Evolutionary conservation across 2,329 filamentous ascomycete species (phyloP), one percentile per base, ranked within the genome.

Genomic region (Alternaria gaisen): DNA sequence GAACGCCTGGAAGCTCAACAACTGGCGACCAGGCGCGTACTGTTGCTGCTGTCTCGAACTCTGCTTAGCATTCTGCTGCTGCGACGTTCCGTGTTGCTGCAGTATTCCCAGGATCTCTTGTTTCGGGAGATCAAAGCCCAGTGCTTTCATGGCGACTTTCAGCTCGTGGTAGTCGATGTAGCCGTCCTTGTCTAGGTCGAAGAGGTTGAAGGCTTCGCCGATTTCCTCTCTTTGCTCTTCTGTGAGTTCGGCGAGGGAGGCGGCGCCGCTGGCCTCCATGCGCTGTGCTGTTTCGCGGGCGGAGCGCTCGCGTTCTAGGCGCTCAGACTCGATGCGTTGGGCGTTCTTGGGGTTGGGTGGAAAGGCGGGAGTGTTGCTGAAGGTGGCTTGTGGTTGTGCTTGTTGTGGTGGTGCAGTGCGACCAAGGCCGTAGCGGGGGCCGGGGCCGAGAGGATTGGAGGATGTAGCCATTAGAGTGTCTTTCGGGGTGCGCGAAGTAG

Each of bases 151-250:
- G 62, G 94, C 93, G 81, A 98, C 95, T 80, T 95, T 94, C 78
- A 98, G 92, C 82, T 99, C 95, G 82, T 98, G 95, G 84, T 97
- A 98, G 83, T 98, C 94, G 76, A 99, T 92, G 80, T 91, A 89
- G 47, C 90, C 87, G 82, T 98, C 94, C 79, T 96, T 94, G 84
- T 98, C 94, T 74, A 97, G 91, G 79, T 98, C 95, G 85, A 99
- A 98, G 67, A 98, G 89, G 64, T 90, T 90, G 80, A 98, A 98
- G 91, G 94, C 94, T 84, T 97, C 94, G 77, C 92, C 92, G 66
- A 97, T 94, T 79, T 97, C 94, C 74, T 96, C 92, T 67, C 91
- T 87, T 78, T 97, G 94, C 80, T 97, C 94, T 74, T 97, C 94
- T 20, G 88, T 90, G 68, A 98, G 79, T 43, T 84, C 80, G 51